Conservation (phyloP, 2,329 filamentous ascomycete species). For the Penicillium brasilianum region DNA sequence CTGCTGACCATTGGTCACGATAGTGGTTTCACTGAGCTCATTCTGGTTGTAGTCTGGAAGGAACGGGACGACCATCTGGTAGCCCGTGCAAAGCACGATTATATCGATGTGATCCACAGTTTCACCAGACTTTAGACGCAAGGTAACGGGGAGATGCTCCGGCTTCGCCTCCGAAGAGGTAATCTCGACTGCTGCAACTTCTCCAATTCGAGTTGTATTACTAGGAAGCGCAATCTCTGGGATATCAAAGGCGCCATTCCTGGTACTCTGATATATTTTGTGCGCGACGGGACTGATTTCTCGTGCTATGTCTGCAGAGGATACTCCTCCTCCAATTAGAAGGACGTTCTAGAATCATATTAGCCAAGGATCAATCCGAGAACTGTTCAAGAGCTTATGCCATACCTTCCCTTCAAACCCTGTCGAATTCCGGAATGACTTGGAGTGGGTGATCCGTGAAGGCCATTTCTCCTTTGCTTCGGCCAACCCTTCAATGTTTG, state of each 20-base stretch:
- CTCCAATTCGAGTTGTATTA: constrained; percentile 58
- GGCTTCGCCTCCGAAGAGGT: not conserved
- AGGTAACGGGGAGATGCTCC: constrained; percentile 54
- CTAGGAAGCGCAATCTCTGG: constrained; percentile 59
- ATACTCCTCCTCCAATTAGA: constrained; percentile 61
- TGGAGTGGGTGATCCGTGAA: constrained; percentile 56
- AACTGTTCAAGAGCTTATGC: rapidly evolving
- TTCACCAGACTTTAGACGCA: constrained; percentile 60
- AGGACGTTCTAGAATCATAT: constrained; percentile 54
- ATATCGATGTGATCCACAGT: constrained; percentile 62
- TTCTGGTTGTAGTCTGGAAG: constrained; percentile 57
- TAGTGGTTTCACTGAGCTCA: constrained; percentile 57
- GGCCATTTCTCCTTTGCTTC: constrained; percentile 55
- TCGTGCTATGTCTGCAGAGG: constrained; percentile 59
- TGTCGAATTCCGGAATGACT: constrained; percentile 55
- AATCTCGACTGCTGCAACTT: constrained; percentile 55
- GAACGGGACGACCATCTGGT: constrained; percentile 71
- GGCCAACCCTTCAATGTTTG: constrained; percentile 54
- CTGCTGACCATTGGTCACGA: constrained; percentile 68
- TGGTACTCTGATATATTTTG: constrained; percentile 60
- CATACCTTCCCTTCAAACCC: constrained; percentile 60
- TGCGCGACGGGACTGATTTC: constrained; percentile 55
- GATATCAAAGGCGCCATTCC: constrained; percentile 66
- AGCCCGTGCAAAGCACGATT: constrained; percentile 71
- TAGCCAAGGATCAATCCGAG: not conserved